These are phyloP conservation scores for Arthrobotrys conoides DNA, from an alignment of 2,329 filamentous ascomycete species.

Conservation along the genomic window DNA sequence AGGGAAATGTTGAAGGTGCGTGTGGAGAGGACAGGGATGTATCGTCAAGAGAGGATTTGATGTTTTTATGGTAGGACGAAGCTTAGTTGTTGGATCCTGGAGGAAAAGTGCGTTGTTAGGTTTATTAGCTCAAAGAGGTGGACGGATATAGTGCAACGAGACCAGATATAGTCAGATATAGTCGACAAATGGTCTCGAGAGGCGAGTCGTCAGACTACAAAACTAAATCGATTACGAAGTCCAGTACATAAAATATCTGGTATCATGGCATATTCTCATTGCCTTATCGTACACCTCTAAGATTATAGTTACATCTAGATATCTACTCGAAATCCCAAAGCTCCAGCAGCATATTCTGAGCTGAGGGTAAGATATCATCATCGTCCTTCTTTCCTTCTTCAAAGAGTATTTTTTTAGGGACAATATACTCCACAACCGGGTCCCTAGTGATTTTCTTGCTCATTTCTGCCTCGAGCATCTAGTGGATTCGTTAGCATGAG, in stretches of 20 bases:
- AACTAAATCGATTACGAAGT: no score
- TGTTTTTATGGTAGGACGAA: neutral
- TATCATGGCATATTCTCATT: constrained; percentile 4
- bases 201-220: no score
- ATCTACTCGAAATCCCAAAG: constrained; percentile 58
- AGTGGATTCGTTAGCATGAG: constrained; percentile 25
- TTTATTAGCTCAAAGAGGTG: neutral
- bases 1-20: neutral
- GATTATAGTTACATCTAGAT: constrained; percentile 1
- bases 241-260: neutral
- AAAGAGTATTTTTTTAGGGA: constrained; percentile 84
- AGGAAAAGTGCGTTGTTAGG: neutral
- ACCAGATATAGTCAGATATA: no score
- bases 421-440: constrained; percentile 92
- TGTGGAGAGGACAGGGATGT: constrained; percentile 3
- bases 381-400: constrained; percentile 21
- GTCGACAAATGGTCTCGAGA: no score
- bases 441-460: constrained; percentile 85
- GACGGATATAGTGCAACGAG: no score
- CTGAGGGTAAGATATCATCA: neutral
- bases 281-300: constrained; percentile 22
- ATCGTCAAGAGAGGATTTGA: constrained; percentile 1
- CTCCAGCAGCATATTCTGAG: constrained; percentile 43
- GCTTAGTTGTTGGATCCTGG: constrained; percentile 17
- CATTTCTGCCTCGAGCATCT: constrained; percentile 88